These are phyloP conservation scores for Suaeda aralocaspica DNA, from an alignment of 148 eudicot species.

Conservation along the genomic window DNA sequence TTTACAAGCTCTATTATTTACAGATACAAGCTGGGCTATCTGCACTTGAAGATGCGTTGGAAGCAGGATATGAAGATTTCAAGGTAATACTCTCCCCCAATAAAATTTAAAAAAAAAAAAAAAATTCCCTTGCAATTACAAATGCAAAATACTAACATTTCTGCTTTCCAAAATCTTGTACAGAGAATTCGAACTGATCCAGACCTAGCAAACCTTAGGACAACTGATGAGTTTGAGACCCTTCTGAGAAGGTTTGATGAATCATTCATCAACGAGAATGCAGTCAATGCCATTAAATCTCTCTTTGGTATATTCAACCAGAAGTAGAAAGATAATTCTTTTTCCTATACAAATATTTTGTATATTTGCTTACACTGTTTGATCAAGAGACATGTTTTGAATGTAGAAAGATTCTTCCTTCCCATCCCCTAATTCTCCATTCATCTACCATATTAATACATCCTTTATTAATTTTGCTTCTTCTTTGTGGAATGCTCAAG, in stretches of 20 bases:
- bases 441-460: too few relatives aligned
- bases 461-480: too few relatives aligned
- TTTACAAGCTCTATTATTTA: neutral
- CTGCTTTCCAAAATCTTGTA: neutral
- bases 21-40: conserved; percentile 93
- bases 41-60: conserved; percentile 88
- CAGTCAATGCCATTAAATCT: conserved; percentile 88
- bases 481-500: too few relatives aligned
- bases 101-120: too few relatives aligned
- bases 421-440: too few relatives aligned
- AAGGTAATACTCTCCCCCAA: conserved; percentile 58
- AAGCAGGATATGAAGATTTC: conserved; percentile 89
- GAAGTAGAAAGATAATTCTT: conserved; percentile 44
- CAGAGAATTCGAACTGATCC: conserved; percentile 93
- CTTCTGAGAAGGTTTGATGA: conserved; percentile 64
- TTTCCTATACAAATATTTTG: too few relatives aligned
- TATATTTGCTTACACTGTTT: too few relatives aligned
- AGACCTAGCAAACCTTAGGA: conserved; percentile 71
- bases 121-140: neutral
- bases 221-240: conserved; percentile 49
- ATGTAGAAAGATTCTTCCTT: too few relatives aligned
- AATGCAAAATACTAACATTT: neutral
- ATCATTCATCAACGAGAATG: conserved; percentile 71
- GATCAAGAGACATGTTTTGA: too few relatives aligned
- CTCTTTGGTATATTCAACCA: conserved; percentile 80